A percentile compares a stretch with the other conserved stretches of the same genome.
These are phyloP conservation scores for Penicillium sp. DNA, from an alignment of 2,329 filamentous ascomycete species.

Conservation along the genomic window DNA sequence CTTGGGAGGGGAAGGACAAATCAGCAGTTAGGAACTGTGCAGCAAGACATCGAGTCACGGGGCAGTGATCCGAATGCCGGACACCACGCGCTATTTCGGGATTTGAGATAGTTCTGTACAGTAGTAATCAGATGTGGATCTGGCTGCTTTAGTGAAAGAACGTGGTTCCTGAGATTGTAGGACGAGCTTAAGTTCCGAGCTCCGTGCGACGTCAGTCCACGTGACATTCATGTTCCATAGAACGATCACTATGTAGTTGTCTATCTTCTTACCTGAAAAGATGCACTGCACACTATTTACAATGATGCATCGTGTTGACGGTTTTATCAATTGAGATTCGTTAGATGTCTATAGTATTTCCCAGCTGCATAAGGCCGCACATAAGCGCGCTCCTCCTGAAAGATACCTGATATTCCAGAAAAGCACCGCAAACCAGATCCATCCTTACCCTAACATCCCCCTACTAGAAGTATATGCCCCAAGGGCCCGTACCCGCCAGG, in stretches of 20 bases:
- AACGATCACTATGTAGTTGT: too few species aligned
- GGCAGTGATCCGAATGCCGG: neutral
- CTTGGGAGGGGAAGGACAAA: constrained; percentile 1
- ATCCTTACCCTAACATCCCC: neutral
- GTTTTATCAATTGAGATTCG: constrained; percentile 18
- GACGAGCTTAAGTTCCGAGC: neutral
- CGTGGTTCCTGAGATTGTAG: neutral
- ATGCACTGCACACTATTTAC: too few species aligned
- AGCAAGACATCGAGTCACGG: constrained; percentile 5
- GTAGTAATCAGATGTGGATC: neutral
- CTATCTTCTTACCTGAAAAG: too few species aligned
- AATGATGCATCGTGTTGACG: too few species aligned
- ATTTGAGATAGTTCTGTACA: neutral
- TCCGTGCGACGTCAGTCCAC: constrained; percentile 6
- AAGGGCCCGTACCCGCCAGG: constrained; percentile 20
- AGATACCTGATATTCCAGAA: constrained; percentile 19
- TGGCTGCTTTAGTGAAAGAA: neutral
- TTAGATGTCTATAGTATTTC: constrained; percentile 20
- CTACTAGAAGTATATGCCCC: constrained; percentile 4
- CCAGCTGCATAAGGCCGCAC: constrained; percentile 7
- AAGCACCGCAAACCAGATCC: constrained; percentile 7
- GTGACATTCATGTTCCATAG: too few species aligned
- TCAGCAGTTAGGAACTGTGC: neutral
- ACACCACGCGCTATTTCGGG: neutral
- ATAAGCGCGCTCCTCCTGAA: constrained; percentile 12